phyloP scores from a whole-genome alignment of 2,329 filamentous ascomycete genomes.

The Penicillium sp. region DNA sequence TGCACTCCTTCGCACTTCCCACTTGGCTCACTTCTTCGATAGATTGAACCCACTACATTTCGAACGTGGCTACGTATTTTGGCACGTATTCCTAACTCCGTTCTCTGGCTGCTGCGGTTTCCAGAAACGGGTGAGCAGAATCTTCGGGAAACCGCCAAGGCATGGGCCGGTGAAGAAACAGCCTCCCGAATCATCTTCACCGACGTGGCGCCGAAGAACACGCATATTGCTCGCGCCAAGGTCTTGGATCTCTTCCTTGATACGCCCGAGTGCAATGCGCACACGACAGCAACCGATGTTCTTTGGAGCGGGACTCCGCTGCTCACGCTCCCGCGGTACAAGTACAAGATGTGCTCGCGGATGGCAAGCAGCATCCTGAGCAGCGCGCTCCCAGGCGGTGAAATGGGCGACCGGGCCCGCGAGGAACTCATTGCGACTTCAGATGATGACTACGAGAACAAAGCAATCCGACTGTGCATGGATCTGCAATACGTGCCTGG shows the following conservation, averaged over 20 bases:
- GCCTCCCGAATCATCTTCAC: slow-evolving; percentile 91
- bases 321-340: slow-evolving; percentile 86
- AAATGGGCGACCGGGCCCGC: slow-evolving; percentile 71
- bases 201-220: slow-evolving; percentile 92
- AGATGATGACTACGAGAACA: slow-evolving; percentile 84
- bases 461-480: slow-evolving; percentile 71
- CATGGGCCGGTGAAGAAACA: slow-evolving; percentile 85
- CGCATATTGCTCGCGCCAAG: slow-evolving; percentile 89
- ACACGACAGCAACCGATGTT: slow-evolving; percentile 95
- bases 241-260: slow-evolving; percentile 95
- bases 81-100: slow-evolving; percentile 79
- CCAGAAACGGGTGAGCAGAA: slow-evolving; percentile 91
- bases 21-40: slow-evolving; percentile 12
- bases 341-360: slow-evolving; percentile 98
- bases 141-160: slow-evolving; percentile 75
- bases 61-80: slow-evolving; percentile 94
- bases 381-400: slow-evolving; percentile 78
- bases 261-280: slow-evolving; percentile 96
- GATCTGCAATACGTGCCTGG: slow-evolving; percentile 64
- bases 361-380: slow-evolving; percentile 96
- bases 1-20: neutral
- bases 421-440: slow-evolving; percentile 76
- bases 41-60: slow-evolving; percentile 98
- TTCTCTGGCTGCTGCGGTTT: slow-evolving; percentile 96
- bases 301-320: slow-evolving; percentile 95